Conservation (phyloP, 495 filamentous ascomycete genomes). For the Articulospora tetracladia region DNA sequence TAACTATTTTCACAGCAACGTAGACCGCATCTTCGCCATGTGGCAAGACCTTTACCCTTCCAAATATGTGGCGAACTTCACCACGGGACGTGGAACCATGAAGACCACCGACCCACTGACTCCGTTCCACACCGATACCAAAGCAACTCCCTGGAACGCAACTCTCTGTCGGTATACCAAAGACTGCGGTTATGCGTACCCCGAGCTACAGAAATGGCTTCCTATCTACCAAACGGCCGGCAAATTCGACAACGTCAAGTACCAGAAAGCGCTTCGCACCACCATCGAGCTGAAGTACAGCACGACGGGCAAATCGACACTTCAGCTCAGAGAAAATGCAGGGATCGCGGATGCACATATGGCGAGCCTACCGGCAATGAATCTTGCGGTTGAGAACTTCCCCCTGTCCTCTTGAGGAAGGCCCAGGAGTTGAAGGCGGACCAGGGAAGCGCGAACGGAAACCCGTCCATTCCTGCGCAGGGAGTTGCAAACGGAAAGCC, state of each 20-base stretch:
- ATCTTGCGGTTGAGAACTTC: constrained; percentile 2
- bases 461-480: neutral
- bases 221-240: neutral
- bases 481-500: no score
- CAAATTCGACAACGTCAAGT: neutral
- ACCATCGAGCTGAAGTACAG: constrained; percentile 6
- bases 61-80: constrained; percentile 27
- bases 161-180: constrained; percentile 14
- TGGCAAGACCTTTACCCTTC: constrained; percentile 33
- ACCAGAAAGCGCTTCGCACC: constrained; percentile 7
- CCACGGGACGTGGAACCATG: constrained; percentile 9
- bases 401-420: neutral
- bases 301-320: constrained; percentile 1
- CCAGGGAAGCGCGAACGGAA: neutral
- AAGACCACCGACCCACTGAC: constrained; percentile 13
- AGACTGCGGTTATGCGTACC: constrained; percentile 23
- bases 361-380: neutral
- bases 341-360: neutral
- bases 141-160: constrained; percentile 13
- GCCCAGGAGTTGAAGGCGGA: neutral
- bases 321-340: neutral
- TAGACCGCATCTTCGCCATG: constrained; percentile 34
- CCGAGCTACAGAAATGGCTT: constrained; percentile 6
- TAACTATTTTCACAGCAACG: constrained; percentile 32
- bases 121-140: constrained; percentile 23